phyloP scores from a whole-genome alignment of 116 monocot species.

The Trichopus zeylanicus region DNA sequence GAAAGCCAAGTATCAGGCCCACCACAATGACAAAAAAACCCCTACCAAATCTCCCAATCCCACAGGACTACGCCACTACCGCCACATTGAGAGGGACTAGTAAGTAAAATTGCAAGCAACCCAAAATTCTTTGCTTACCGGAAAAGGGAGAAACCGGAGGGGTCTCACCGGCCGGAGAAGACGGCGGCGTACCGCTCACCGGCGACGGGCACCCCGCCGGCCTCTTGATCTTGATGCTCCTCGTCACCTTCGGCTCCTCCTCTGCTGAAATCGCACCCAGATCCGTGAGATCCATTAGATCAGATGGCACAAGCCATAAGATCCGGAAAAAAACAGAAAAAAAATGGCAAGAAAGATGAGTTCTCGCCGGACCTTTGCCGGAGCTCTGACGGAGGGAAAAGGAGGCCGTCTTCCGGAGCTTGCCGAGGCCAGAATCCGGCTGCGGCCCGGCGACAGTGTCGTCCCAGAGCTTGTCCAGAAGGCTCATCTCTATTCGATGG shows the following conservation, averaged over 20 bases:
- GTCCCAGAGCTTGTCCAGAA: slow-evolving; percentile 49
- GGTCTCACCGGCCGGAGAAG: slow-evolving; percentile 43
- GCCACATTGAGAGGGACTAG: no score
- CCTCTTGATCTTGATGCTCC: slow-evolving; percentile 70
- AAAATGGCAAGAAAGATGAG: neutral
- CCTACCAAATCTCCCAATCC: no score
- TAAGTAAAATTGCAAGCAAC: neutral
- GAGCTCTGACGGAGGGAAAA: neutral
- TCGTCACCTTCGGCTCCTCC: slow-evolving; percentile 46
- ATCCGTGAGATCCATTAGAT: neutral
- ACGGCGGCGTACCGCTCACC: slow-evolving; percentile 36
- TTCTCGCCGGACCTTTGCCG: neutral
- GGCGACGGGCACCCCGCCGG: slow-evolving; percentile 47
- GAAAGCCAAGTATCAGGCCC: neutral
- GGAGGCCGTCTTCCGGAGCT: slow-evolving; percentile 1
- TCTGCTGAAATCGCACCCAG: slow-evolving; percentile 6
- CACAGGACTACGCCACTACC: no score
- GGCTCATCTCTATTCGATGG: slow-evolving; percentile 32
- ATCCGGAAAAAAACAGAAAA: neutral
- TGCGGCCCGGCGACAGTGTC: slow-evolving; percentile 40
- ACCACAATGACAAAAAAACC: neutral
- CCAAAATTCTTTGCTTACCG: slow-evolving; percentile 39
- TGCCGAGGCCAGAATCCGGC: slow-evolving; percentile 33
- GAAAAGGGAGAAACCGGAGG: slow-evolving; percentile 63
- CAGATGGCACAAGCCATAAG: no score